Evolutionary conservation across 2,329 filamentous ascomycete species (phyloP), one percentile per base, ranked within the genome.

Genomic region (Fusarium denticulatum): DNA sequence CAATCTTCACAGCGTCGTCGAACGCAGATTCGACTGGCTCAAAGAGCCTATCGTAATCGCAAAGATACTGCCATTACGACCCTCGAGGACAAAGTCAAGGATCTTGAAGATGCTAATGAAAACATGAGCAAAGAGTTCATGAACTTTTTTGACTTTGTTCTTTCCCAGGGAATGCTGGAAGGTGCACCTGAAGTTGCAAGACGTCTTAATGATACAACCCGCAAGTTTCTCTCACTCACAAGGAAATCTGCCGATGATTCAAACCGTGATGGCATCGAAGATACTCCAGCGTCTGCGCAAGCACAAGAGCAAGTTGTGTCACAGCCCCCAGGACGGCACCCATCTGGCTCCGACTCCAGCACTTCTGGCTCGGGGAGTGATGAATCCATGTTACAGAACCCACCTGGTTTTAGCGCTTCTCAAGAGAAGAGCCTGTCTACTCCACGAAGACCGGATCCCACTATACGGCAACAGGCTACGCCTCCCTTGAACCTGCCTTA

Each of bases 11-110:
- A 93, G 93, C 92, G 94, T 70, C 92, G 95, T 59, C 89, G 95
- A 61, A 96, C 94, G 10, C 95, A 97, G 80, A 96, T 97, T 72
- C 91, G 95, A 30, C 88, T 96, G 61, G 95, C 95, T 5, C 95
- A 97, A 81, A 87, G 94, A 73, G 94, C 94, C 2, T 97, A 97
- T 79, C 90, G 95, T 22, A 90, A 93, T 77, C 91, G 95, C 58
- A 97, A 97, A 82, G 95, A 97, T 79, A 92, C 88, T 28, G 93
- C 93, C 10, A 96, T 97, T 63, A 88, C 90, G 34, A 90, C 89
- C 2, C 86, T 97, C 16, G 92, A 94, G 79, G 87, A 89, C 60
- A 88, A 91, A 69, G 93, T 96, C 32, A 85, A 90, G 60, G 87
- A 89, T 30, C 87, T 97, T n/a, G 89, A 92, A 66, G 86, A 87